Evolutionary conservation across 805 yeast species (phyloP).

Genomic region (Metschnikowia similis): DNA sequence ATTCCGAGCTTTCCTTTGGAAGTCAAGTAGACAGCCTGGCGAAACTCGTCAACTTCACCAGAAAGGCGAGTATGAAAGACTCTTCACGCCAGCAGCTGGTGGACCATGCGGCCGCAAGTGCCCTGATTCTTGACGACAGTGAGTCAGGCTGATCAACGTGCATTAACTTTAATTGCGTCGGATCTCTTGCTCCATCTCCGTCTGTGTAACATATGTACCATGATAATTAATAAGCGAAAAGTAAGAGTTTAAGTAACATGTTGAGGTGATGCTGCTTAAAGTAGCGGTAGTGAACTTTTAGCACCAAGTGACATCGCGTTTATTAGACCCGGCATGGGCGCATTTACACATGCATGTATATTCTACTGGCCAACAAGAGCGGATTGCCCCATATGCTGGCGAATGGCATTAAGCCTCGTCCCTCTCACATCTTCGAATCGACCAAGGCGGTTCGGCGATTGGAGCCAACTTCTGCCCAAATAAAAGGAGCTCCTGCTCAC

Average conservation of each 20-base stretch:
- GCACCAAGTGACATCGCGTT: no score
- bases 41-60: slow-evolving; percentile 45
- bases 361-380: no score
- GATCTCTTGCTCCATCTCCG: neutral
- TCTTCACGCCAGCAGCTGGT: slow-evolving; percentile 32
- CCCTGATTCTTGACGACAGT: slow-evolving; percentile 32
- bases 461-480: no score
- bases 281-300: no score
- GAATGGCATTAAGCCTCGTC: no score
- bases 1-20: slow-evolving; percentile 9
- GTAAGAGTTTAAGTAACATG: neutral
- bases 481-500: no score
- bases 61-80: slow-evolving; percentile 40
- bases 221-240: slow-evolving; percentile 1
- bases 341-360: no score
- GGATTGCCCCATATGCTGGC: no score
- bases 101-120: slow-evolving; percentile 29
- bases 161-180: neutral
- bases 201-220: neutral
- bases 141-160: slow-evolving; percentile 14
- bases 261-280: no score
- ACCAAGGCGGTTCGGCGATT: no score
- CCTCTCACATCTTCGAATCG: no score
- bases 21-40: slow-evolving; percentile 22
- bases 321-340: no score